phyloP scores from a whole-genome alignment of 2,329 filamentous ascomycete genomes.

The Fusarium globosum region DNA sequence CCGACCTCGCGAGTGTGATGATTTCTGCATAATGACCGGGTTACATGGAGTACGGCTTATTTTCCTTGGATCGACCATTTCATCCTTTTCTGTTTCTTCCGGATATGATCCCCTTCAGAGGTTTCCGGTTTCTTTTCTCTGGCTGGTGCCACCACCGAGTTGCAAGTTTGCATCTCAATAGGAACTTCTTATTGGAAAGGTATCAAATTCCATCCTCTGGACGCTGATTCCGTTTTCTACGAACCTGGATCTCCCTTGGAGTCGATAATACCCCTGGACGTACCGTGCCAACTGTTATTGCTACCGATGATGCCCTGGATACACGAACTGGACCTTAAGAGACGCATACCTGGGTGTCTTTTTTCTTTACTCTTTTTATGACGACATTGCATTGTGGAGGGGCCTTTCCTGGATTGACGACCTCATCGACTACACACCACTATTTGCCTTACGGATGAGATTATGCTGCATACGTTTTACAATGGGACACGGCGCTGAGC shows the following conservation, averaged over 20 bases:
- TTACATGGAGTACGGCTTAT: conserved; percentile 44
- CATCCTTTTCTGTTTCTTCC: conserved; percentile 41
- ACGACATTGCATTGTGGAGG: conserved; percentile 46
- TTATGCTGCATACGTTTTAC: conserved; percentile 50
- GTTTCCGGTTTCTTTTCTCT: conserved; percentile 39
- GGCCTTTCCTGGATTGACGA: conserved; percentile 42
- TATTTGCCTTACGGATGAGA: conserved; percentile 48
- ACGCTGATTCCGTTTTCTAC: conserved; percentile 33
- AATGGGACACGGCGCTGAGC: conserved; percentile 46
- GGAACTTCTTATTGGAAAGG: conserved; percentile 43
- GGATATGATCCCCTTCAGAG: conserved; percentile 40
- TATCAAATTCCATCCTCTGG: conserved; percentile 35
- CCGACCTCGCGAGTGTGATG: conserved; percentile 45
- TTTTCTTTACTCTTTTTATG: conserved; percentile 38
- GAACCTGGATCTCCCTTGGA: conserved; percentile 32
- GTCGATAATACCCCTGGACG: conserved; percentile 43
- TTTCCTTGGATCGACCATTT: conserved; percentile 44
- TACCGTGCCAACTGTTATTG: conserved; percentile 41
- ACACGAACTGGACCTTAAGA: conserved; percentile 34
- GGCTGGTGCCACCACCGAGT: conserved; percentile 41
- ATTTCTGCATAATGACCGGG: conserved; percentile 46
- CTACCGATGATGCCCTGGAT: conserved; percentile 41
- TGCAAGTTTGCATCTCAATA: conserved; percentile 48
- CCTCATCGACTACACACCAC: conserved; percentile 41
- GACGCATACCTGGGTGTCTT: conserved; percentile 38